Evolutionary conservation across 768 basidiomycete species (phyloP).

Genomic region (Tricholoma matsutake): DNA sequence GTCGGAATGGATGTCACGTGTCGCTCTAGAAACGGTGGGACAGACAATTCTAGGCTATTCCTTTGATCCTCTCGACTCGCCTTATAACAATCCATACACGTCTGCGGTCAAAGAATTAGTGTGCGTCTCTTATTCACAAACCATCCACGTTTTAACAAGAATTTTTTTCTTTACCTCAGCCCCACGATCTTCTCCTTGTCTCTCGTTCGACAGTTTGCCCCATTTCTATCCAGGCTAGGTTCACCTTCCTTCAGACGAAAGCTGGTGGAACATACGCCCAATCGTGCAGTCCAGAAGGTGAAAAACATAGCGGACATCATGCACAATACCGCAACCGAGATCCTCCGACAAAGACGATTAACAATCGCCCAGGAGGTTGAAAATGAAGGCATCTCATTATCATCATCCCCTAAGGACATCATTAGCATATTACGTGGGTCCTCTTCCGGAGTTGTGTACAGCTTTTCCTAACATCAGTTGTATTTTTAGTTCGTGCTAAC

Average conservation of each 20-base stretch:
- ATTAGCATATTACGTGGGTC: slow-evolving; percentile 46
- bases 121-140: slow-evolving; percentile 23
- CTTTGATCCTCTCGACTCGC: slow-evolving; percentile 44
- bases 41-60: slow-evolving; percentile 43
- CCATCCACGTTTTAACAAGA: neutral
- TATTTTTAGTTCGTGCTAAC: slow-evolving; percentile 34
- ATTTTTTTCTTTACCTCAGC: slow-evolving; percentile 21
- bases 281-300: slow-evolving; percentile 37
- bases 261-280: slow-evolving; percentile 40
- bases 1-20: slow-evolving; percentile 45
- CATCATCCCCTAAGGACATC: slow-evolving; percentile 39
- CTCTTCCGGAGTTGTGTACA: neutral
- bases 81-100: slow-evolving; percentile 41
- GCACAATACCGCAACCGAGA: slow-evolving; percentile 38
- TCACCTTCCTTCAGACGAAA: slow-evolving; percentile 39
- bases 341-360: slow-evolving; percentile 37
- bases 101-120: slow-evolving; percentile 44
- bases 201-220: slow-evolving; percentile 45
- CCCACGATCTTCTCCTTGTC: slow-evolving; percentile 44
- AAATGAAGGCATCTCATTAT: slow-evolving; percentile 12
- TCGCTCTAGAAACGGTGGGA: slow-evolving; percentile 43
- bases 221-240: slow-evolving; percentile 40
- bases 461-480: slow-evolving; percentile 1
- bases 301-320: slow-evolving; percentile 48
- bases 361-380: slow-evolving; percentile 20